Conservation (phyloP, 176 grass and related monocot genomes). For the Oryza rufipogon region DNA sequence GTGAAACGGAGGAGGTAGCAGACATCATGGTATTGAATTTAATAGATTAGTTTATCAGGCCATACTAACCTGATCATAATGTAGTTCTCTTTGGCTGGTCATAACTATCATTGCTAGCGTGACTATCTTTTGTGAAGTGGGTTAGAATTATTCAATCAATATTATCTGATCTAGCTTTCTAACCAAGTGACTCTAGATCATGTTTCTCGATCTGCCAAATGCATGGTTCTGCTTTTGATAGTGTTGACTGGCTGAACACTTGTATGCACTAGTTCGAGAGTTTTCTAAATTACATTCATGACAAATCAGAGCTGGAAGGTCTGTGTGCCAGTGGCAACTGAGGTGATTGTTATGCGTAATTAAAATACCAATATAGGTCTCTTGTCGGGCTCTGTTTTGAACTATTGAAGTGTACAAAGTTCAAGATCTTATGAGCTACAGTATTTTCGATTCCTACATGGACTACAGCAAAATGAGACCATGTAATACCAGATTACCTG, state of each 20-base stretch:
- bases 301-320: not conserved
- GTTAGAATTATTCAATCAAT: not conserved
- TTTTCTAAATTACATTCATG: conserved; percentile 5
- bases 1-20: not conserved
- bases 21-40: not conserved
- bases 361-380: not conserved
- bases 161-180: conserved; percentile 14
- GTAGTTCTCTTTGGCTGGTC: conserved; percentile 17
- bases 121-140: not conserved
- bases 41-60: not conserved
- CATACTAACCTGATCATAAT: not conserved
- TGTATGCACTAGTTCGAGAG: not conserved
- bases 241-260: not conserved
- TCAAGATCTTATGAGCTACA: not conserved
- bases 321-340: not conserved
- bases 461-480: not conserved
- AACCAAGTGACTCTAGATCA: not conserved
- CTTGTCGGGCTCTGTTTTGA: not conserved
- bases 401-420: not conserved
- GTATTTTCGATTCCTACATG: not conserved
- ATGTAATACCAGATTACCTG: not conserved
- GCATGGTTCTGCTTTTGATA: not conserved
- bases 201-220: not conserved
- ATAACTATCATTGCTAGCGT: conserved; percentile 9
- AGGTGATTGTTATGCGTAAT: not conserved